Evolutionary conservation across 2,329 filamentous ascomycete genomes (phyloP), one percentile per base, ranked within the genome.

Genomic region (Beauveria sp.): DNA sequence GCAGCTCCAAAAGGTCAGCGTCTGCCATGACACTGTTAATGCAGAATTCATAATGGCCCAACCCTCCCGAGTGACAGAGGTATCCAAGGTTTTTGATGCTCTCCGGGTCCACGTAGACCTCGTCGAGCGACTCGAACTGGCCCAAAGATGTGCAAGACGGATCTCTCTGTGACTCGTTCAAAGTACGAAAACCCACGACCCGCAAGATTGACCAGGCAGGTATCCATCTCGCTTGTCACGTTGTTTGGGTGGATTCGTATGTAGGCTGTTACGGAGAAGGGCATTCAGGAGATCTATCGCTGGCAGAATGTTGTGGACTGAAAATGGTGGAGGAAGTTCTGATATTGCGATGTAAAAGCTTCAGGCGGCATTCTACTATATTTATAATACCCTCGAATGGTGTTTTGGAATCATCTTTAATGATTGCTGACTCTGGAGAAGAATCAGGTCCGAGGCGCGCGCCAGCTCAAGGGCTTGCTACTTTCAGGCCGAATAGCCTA

Each of bases 41-140:
- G 22, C 4, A 6, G 26, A 50, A 58, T 10, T 28, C 22, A 12
- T 50, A 50, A 42, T 58, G 55, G 5, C 10, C 20, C 34, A 50
- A 5, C 10, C 10, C 10, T 12, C 22, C 55, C 22, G 31, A 31
- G 18, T 22, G 20, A 58, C 1, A 8, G 31, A 42, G 26, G 31
- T 22, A 31, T 1, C 2, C 14, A 31, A 58, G 22, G 42, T 58
- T 42, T 34, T 20, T 16, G 55, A 58, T 22, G 45, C 20, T 12
- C 28, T 58, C 3, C 10, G 28, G 42, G 31, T 28, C 31, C 9
- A 34, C 16, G 48, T 51, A 52, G 40, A 31, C 48, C 12, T 34
- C 51, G 24, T 46, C 57, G 46, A 60, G 48, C 38, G 48, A 60
- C 38, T 45, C 48, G 46, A 48, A 52, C 46, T 60, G 38, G 8